Evolutionary conservation across 768 basidiomycete species (phyloP).

Genomic region (Agrocybe pediades): DNA sequence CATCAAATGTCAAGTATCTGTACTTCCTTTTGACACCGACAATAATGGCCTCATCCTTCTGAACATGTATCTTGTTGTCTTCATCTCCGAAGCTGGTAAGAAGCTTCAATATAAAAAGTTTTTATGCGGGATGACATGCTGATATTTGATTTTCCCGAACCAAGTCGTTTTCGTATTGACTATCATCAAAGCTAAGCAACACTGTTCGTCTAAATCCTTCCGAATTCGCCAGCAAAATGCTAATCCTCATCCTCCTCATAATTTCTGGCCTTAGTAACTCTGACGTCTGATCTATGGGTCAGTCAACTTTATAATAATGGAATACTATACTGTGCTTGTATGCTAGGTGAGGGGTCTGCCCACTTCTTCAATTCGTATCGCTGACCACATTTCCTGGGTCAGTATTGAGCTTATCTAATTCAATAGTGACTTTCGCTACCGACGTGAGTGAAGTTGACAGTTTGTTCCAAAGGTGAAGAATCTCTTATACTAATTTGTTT

Average conservation of each 20-base stretch:
- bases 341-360: not conserved
- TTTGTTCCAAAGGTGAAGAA: not conserved
- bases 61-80: not conserved
- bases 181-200: not conserved
- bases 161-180: not conserved
- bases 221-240: not conserved
- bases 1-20: not conserved
- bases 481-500: not conserved
- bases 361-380: too few species aligned
- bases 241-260: not conserved
- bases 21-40: not conserved
- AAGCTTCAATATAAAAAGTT: not conserved
- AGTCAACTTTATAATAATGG: slow-evolving; percentile 5
- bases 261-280: not conserved
- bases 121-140: not conserved
- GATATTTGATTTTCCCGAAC: too few species aligned
- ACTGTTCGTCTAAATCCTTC: not conserved
- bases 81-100: not conserved
- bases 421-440: not conserved
- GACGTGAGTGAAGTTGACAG: not conserved
- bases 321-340: slow-evolving; percentile 3
- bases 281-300: not conserved
- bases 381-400: not conserved
- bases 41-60: not conserved
- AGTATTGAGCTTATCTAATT: slow-evolving; percentile 1